These are phyloP conservation scores for Auricularia cornea DNA, from an alignment of 768 basidiomycete species.

Conservation along the genomic window DNA sequence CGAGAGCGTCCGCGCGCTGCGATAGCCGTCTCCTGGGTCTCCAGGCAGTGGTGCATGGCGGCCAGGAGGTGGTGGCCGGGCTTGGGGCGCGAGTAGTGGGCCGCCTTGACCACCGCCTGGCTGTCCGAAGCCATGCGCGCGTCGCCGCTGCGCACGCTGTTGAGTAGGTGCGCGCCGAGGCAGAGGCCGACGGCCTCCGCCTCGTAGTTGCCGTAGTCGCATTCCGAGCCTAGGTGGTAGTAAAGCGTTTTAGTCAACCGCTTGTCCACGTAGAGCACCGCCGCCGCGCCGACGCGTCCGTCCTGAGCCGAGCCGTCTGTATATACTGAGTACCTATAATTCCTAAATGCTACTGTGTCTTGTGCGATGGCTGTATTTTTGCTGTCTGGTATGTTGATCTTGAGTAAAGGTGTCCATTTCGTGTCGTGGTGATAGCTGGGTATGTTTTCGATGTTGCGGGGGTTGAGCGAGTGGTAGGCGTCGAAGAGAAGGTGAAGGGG, in stretches of 20 bases:
- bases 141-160: no score
- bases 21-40: no score
- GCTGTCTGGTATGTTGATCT: not conserved
- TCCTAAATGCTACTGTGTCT: not conserved
- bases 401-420: not conserved
- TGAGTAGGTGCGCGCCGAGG: not conserved
- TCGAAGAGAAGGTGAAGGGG: slow-evolving; percentile 18
- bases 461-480: slow-evolving; percentile 1
- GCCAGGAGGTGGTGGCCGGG: no score
- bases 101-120: no score
- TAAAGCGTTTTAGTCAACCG: not conserved
- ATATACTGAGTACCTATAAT: no score
- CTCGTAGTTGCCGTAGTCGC: no score
- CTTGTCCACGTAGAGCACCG: slow-evolving; percentile 2
- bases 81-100: no score
- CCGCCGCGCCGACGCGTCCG: slow-evolving; percentile 9
- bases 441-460: slow-evolving; percentile 13
- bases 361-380: not conserved
- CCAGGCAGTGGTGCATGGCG: no score
- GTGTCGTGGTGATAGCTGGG: not conserved
- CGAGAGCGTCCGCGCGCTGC: no score
- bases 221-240: not conserved
- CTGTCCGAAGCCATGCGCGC: no score
- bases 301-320: slow-evolving; percentile 4
- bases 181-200: not conserved